These are phyloP conservation scores for Rostrohypoxylon terebratum DNA, from an alignment of 495 filamentous ascomycete species.

Conservation along the genomic window DNA sequence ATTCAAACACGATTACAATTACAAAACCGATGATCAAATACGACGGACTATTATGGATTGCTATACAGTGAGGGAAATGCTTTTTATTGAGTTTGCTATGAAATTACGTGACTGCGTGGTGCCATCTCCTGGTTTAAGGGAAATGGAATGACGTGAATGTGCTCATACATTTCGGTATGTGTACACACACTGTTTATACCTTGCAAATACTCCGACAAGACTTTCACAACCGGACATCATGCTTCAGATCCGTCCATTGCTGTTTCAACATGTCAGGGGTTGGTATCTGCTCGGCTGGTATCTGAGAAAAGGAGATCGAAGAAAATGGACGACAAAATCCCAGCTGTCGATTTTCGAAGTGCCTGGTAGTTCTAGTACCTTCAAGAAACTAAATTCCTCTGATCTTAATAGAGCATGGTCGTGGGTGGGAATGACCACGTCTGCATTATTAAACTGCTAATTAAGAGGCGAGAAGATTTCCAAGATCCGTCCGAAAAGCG, in stretches of 20 bases:
- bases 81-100: conserved; percentile 27
- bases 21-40: not conserved
- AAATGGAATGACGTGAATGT: conserved; percentile 10
- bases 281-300: not conserved
- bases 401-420: conserved; percentile 1
- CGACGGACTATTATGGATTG: not conserved
- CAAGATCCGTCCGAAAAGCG: not conserved
- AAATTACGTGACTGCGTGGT: conserved; percentile 9
- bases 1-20: not conserved
- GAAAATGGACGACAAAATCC: conserved; percentile 16
- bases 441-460: conserved; percentile 7
- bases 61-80: not conserved
- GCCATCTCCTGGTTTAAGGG: conserved; percentile 6
- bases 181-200: conserved; percentile 16
- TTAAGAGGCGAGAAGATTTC: conserved; percentile 2
- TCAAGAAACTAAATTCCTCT: conserved; percentile 4
- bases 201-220: conserved; percentile 13
- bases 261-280: conserved; percentile 5
- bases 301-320: conserved; percentile 27
- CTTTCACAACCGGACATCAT: not conserved
- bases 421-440: not conserved
- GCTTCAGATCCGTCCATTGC: conserved; percentile 12
- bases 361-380: not conserved
- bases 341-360: conserved; percentile 9
- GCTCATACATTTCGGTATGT: conserved; percentile 36